Evolutionary conservation across 257 asterid species (phyloP).

Genomic region (Prunella vulgaris): DNA sequence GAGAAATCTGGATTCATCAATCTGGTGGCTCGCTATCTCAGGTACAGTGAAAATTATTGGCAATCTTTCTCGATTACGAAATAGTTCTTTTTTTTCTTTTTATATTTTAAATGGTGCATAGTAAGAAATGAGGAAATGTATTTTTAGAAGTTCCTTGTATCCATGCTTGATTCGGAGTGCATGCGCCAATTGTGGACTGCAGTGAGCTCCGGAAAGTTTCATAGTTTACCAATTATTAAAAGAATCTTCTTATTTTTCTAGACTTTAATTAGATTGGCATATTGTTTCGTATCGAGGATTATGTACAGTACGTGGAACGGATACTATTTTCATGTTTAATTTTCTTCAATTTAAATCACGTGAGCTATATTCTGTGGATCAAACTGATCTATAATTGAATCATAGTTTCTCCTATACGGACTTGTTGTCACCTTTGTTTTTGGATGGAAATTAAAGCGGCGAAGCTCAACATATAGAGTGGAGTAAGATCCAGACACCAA

Average conservation of each 20-base stretch:
- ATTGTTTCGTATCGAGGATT: neutral
- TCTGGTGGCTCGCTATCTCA: conserved; percentile 79
- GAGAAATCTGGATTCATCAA: conserved; percentile 84
- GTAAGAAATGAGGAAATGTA: conserved; percentile 4
- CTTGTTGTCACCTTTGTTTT: conserved; percentile 7
- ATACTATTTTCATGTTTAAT: neutral
- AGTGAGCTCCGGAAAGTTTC: neutral
- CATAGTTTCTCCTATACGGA: conserved; percentile 16
- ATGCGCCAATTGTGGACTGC: conserved; percentile 13
- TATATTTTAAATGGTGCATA: neutral
- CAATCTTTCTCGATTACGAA: neutral
- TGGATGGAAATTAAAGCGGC: conserved; percentile 37
- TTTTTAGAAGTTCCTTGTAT: neutral
- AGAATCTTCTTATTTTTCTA: neutral
- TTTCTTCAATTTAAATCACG: neutral
- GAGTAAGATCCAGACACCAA: conserved; percentile 69
- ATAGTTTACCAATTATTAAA: neutral
- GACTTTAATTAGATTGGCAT: neutral
- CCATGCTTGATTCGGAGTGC: conserved; percentile 6
- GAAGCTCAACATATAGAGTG: conserved; percentile 55
- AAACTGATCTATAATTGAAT: neutral
- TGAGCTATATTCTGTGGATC: neutral
- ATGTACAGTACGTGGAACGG: neutral
- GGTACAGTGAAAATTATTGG: conserved; percentile 37
- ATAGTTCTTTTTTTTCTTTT: neutral